Evolutionary conservation across 176 grass and related monocot genomes (phyloP), one percentile per base, ranked within the genome.

Genomic region (Ananas comosus): DNA sequence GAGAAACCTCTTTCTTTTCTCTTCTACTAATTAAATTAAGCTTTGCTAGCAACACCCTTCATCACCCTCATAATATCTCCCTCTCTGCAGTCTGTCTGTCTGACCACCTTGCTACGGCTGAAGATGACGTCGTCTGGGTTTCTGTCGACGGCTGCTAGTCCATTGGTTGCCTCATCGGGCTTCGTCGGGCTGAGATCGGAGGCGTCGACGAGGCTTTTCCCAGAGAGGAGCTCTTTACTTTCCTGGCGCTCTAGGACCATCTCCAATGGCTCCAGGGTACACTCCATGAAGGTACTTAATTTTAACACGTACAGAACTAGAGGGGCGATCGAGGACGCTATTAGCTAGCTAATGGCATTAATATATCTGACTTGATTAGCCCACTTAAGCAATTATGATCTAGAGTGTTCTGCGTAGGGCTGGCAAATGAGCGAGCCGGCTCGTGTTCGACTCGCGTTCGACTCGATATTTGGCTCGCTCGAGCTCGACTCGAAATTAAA

Each of bases 281-380:
- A 12, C 66, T 89, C 75, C 79, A 82, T 89, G 79, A 78, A 85
- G 86, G 86, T 88, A 63, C n/a, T 16, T 67, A 2, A n/a, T n/a
- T n/a, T n/a, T 50, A 10, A 70, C 16, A 9, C 19, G 24, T 4
- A 66, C 4, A 67, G 28, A 67, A 67, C 4, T 67, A 14, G n/a
- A n/a, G n/a, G n/a, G n/a, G n/a, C n/a, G n/a, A n/a, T n/a, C n/a
- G n/a, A n/a, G n/a, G n/a, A n/a, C n/a, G n/a, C n/a, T n/a, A n/a
- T n/a, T n/a, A n/a, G n/a, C n/a, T n/a, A n/a, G n/a, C n/a, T n/a
- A n/a, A n/a, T n/a, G n/a, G n/a, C n/a, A n/a, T n/a, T n/a, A n/a
- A n/a, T n/a, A n/a, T n/a, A n/a, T n/a, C n/a, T n/a, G n/a, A n/a
- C n/a, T n/a, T n/a, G n/a, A n/a, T 53, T 53, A 14, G 51, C 11